Percentiles rank a stretch among this genome's conserved stretches.
These are phyloP conservation scores for Lodderomyces beijingensis DNA, from an alignment of 1,139 yeast species.

Conservation along the genomic window DNA sequence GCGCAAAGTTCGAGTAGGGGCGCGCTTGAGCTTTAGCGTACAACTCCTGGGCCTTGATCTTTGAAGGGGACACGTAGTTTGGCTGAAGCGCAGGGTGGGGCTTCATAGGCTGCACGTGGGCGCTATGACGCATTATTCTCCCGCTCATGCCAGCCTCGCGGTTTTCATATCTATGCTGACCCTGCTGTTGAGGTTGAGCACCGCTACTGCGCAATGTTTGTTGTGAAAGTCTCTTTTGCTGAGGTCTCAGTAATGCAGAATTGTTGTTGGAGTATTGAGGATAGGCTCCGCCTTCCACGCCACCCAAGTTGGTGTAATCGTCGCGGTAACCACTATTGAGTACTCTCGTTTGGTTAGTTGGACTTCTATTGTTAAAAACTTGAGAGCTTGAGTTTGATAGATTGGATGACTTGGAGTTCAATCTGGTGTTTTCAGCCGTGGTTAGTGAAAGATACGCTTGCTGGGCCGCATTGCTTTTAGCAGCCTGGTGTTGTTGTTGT, in stretches of 20 bases:
- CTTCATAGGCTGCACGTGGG: slow-evolving; percentile 40
- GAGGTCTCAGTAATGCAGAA: slow-evolving; percentile 7
- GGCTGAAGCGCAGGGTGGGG: slow-evolving; percentile 42
- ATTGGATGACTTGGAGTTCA: slow-evolving; percentile 50
- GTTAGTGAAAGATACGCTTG: slow-evolving; percentile 64
- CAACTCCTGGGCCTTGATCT: slow-evolving; percentile 43
- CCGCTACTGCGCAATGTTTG: slow-evolving; percentile 28
- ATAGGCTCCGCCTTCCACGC: slow-evolving; percentile 11
- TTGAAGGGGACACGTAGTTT: slow-evolving; percentile 40
- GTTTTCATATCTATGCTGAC: slow-evolving; percentile 1
- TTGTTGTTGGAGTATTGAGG: slow-evolving; percentile 9
- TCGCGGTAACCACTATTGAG: slow-evolving; percentile 1
- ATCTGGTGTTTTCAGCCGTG: slow-evolving; percentile 73
- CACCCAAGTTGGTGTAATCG: slow-evolving; percentile 9
- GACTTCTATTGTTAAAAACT: not conserved
- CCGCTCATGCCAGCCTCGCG: slow-evolving; percentile 20
- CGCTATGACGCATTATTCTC: slow-evolving; percentile 30
- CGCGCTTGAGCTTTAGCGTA: slow-evolving; percentile 47
- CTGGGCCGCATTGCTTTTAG: slow-evolving; percentile 40
- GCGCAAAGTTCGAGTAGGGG: slow-evolving; percentile 38
- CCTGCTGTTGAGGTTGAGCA: slow-evolving; percentile 10
- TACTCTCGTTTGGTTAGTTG: not conserved
- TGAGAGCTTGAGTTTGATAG: slow-evolving; percentile 25
- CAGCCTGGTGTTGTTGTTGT: not conserved
- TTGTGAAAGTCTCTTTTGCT: slow-evolving; percentile 28